These are phyloP conservation scores for Penicillium cinerascens DNA, from an alignment of 495 filamentous ascomycete species.

Conservation along the genomic window DNA sequence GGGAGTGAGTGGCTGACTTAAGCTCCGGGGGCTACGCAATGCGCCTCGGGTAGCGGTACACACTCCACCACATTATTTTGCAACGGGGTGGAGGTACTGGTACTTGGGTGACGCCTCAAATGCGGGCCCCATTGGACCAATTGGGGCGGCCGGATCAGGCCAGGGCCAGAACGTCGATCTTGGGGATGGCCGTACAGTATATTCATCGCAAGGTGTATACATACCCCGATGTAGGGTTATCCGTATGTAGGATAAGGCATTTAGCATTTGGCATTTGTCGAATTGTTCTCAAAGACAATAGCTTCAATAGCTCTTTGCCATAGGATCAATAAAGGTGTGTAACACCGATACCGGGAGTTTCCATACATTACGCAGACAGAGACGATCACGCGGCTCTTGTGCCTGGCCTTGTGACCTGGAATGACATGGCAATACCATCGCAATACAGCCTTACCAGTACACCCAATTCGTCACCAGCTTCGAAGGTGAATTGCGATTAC, in stretches of 20 bases:
- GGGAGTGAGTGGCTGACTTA: conserved; percentile 29
- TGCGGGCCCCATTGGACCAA: conserved; percentile 3
- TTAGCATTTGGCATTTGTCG: no score
- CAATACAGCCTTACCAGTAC: conserved; percentile 9
- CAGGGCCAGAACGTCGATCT: conserved; percentile 24
- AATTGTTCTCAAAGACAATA: neutral
- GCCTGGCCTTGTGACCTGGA: conserved; percentile 1
- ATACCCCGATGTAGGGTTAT: neutral
- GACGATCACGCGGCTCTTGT: neutral
- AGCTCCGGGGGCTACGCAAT: conserved; percentile 10
- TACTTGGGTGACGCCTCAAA: neutral
- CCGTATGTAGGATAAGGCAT: neutral
- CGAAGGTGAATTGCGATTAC: neutral
- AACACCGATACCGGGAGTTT: neutral
- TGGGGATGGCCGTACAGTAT: neutral
- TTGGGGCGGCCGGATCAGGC: conserved; percentile 18
- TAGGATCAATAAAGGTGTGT: no score
- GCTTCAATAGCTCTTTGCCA: neutral
- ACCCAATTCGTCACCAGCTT: neutral
- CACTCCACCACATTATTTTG: neutral
- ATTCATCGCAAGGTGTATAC: neutral
- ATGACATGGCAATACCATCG: conserved; percentile 1
- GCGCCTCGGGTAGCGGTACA: neutral
- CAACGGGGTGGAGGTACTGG: conserved; percentile 1
- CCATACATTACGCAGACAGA: neutral